Conservation (phyloP, 2,329 filamentous ascomycete genomes). For the Fusarium staphyleae region DNA sequence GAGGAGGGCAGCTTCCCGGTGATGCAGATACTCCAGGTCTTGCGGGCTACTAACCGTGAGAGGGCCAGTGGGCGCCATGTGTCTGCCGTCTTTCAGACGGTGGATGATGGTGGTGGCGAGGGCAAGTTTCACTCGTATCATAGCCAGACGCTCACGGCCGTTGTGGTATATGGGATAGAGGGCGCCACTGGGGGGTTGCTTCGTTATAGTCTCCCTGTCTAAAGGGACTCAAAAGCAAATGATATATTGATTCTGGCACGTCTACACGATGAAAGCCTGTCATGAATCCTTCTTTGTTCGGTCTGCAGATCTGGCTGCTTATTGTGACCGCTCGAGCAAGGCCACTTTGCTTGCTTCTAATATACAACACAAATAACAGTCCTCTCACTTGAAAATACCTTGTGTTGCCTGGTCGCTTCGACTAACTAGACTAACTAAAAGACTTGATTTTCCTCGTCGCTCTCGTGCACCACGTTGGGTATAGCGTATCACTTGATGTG, state of each 20-base stretch:
- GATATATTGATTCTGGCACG: too few relatives aligned
- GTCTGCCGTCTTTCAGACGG: slow-evolving; percentile 10
- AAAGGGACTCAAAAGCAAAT: too few relatives aligned
- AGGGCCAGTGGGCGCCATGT: slow-evolving; percentile 11
- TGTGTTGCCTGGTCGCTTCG: too few relatives aligned
- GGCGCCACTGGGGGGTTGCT: neutral
- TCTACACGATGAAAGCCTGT: too few relatives aligned
- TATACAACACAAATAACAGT: too few relatives aligned
- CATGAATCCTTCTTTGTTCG: too few relatives aligned
- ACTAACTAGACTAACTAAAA: too few relatives aligned
- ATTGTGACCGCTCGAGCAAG: too few relatives aligned
- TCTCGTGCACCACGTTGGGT: neutral
- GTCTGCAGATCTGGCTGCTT: too few relatives aligned
- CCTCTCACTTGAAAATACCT: too few relatives aligned
- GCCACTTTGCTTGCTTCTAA: too few relatives aligned
- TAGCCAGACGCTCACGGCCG: slow-evolving; percentile 13
- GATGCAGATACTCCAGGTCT: slow-evolving; percentile 23
- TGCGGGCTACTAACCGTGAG: slow-evolving; percentile 24
- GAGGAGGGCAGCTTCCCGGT: slow-evolving; percentile 38
- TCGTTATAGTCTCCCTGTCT: neutral
- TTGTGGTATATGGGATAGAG: slow-evolving; percentile 10
- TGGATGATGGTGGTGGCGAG: slow-evolving; percentile 19
- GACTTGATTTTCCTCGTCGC: neutral
- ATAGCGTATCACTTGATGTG: neutral
- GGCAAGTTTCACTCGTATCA: slow-evolving; percentile 29